phyloP scores from a whole-genome alignment of 2,329 filamentous ascomycete species.

The Colletotrichum siamense region DNA sequence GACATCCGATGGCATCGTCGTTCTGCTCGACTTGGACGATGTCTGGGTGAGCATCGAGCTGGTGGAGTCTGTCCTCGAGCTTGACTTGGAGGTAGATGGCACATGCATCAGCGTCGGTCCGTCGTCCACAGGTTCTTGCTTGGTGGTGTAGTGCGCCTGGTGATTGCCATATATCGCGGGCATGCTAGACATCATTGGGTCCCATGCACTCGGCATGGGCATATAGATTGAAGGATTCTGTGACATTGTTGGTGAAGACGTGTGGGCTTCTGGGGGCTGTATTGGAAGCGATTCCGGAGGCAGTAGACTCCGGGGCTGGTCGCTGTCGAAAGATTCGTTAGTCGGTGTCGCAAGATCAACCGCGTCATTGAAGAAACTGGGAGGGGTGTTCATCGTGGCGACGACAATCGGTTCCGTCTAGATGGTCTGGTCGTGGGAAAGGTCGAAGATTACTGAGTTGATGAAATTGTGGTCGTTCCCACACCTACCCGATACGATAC shows the following conservation, averaged over 20 bases:
- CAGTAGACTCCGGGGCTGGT: constrained; percentile 13
- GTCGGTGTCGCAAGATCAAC: constrained; percentile 19
- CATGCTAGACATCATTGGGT: neutral
- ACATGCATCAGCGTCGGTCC: neutral
- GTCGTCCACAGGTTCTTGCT: constrained; percentile 3
- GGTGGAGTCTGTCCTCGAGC: neutral
- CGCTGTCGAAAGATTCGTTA: constrained; percentile 20
- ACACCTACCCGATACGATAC: neutral
- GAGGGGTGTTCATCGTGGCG: constrained; percentile 20
- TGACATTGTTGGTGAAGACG: neutral
- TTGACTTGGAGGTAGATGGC: constrained; percentile 1
- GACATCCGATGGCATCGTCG: constrained; percentile 21
- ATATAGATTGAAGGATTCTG: constrained; percentile 10
- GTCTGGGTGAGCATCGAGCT: neutral
- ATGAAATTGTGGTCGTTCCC: neutral
- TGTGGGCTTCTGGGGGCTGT: neutral
- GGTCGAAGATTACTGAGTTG: neutral
- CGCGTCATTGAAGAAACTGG: constrained; percentile 21
- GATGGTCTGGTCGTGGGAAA: neutral
- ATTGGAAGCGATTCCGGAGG: neutral
- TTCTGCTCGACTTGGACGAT: constrained; percentile 18
- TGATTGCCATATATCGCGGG: neutral
- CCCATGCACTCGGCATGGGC: constrained; percentile 6
- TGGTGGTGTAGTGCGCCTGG: constrained; percentile 15
- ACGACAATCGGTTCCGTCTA: neutral